Conservation (phyloP, 768 basidiomycete genomes). For the Butyriboletus loyo region DNA sequence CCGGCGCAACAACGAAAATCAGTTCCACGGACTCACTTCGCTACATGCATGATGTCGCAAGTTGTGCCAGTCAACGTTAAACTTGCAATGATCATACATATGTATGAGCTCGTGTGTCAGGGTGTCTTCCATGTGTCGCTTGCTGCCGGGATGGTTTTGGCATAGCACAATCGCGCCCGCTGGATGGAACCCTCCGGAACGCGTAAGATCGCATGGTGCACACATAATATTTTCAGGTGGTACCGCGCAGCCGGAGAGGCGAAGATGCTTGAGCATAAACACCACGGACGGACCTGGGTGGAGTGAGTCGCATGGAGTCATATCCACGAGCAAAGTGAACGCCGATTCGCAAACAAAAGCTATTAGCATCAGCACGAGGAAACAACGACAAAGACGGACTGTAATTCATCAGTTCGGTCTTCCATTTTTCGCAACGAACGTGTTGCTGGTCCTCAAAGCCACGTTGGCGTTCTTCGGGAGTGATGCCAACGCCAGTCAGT, state of each 20-base stretch:
- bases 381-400: conserved; percentile 46
- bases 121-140: conserved; percentile 90
- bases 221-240: conserved; percentile 76
- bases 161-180: conserved; percentile 82
- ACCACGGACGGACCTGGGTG: conserved; percentile 73
- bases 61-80: conserved; percentile 90
- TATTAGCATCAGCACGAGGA: conserved; percentile 9
- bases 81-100: conserved; percentile 93
- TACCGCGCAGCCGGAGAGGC: conserved; percentile 67
- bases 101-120: conserved; percentile 92
- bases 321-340: neutral
- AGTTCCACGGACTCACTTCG: conserved; percentile 58
- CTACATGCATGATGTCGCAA: conserved; percentile 94
- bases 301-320: neutral
- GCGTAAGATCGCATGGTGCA: conserved; percentile 71
- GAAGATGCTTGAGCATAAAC: conserved; percentile 92
- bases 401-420: conserved; percentile 61
- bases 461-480: conserved; percentile 40
- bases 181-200: conserved; percentile 83
- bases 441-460: conserved; percentile 36
- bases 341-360: conserved; percentile 8
- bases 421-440: conserved; percentile 65
- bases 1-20: neutral
- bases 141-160: conserved; percentile 75
- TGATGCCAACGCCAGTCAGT: conserved; percentile 51